A percentile compares a stretch with the other conserved stretches of the same genome.
These are phyloP conservation scores for Vaccinium myrtillus DNA, from an alignment of 148 eudicot genomes.

Conservation along the genomic window DNA sequence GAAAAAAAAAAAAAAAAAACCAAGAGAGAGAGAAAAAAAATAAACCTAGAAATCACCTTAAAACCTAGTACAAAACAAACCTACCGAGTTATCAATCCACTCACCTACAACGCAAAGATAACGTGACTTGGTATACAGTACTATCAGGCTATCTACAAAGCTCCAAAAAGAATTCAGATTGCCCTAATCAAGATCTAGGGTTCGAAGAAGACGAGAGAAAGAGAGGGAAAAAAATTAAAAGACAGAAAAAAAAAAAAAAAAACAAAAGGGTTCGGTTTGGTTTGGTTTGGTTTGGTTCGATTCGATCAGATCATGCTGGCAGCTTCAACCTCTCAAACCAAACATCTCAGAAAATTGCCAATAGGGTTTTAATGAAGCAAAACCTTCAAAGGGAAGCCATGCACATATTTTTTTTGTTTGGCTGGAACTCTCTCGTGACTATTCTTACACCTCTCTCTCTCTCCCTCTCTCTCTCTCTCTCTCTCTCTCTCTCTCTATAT, in stretches of 20 bases:
- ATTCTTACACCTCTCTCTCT: background rate
- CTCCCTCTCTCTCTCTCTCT: too few species aligned
- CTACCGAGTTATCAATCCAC: background rate
- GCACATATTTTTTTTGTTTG: background rate
- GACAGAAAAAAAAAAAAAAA: too few species aligned
- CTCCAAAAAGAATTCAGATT: background rate
- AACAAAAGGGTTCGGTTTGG: slow-evolving; percentile 24
- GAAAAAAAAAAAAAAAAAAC: too few species aligned
- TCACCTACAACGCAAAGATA: too few species aligned
- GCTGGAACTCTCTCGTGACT: background rate
- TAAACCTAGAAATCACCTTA: too few species aligned
- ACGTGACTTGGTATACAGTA: too few species aligned
- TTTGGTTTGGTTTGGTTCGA: slow-evolving; percentile 55
- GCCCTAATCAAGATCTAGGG: too few species aligned
- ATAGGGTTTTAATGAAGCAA: background rate
- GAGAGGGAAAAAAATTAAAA: background rate
- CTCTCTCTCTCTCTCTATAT: too few species aligned
- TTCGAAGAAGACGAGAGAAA: background rate
- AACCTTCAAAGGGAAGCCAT: background rate
- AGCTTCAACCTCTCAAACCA: slow-evolving; percentile 48
- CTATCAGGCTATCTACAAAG: background rate
- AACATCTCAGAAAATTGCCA: slow-evolving; percentile 18
- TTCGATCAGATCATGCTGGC: slow-evolving; percentile 49
- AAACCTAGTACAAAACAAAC: background rate
- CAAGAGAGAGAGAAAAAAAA: too few species aligned